These are phyloP conservation scores for Clarireedia paspali DNA, from an alignment of 2,329 filamentous ascomycete species.

Conservation along the genomic window DNA sequence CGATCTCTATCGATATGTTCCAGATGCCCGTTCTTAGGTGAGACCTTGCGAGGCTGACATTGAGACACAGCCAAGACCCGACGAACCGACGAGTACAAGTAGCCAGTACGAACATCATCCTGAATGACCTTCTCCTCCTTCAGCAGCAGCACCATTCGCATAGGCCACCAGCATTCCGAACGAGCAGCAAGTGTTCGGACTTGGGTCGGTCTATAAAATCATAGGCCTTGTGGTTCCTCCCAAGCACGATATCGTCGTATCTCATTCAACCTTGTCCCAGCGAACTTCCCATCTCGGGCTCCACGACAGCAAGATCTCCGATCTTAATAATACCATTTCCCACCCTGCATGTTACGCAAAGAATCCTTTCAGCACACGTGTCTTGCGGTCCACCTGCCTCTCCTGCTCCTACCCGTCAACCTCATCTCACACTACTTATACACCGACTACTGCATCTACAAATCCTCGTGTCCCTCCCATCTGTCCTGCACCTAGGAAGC, in stretches of 20 bases:
- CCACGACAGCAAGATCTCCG: not conserved
- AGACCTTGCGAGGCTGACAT: too few species aligned
- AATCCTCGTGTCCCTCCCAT: constrained; percentile 5
- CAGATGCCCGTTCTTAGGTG: too few species aligned
- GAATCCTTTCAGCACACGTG: constrained; percentile 4
- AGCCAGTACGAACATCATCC: too few species aligned
- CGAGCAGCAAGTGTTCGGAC: not conserved
- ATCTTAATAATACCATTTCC: not conserved
- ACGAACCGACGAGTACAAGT: too few species aligned
- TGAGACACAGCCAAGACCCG: too few species aligned
- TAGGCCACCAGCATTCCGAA: not conserved
- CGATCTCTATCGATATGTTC: too few species aligned
- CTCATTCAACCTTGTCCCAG: not conserved
- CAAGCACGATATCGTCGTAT: not conserved
- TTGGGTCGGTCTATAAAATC: too few species aligned
- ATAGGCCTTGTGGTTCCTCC: not conserved
- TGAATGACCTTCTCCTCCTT: not conserved
- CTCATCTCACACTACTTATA: not conserved
- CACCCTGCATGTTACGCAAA: not conserved
- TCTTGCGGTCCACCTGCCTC: constrained; percentile 5
- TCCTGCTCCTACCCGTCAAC: constrained; percentile 7
- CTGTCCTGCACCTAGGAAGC: not conserved
- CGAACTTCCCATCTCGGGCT: not conserved
- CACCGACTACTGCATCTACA: not conserved
- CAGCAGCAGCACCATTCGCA: too few species aligned